Evolutionary conservation across 2,329 filamentous ascomycete species (phyloP).

Genomic region (Pseudopithomyces chartarum): DNA sequence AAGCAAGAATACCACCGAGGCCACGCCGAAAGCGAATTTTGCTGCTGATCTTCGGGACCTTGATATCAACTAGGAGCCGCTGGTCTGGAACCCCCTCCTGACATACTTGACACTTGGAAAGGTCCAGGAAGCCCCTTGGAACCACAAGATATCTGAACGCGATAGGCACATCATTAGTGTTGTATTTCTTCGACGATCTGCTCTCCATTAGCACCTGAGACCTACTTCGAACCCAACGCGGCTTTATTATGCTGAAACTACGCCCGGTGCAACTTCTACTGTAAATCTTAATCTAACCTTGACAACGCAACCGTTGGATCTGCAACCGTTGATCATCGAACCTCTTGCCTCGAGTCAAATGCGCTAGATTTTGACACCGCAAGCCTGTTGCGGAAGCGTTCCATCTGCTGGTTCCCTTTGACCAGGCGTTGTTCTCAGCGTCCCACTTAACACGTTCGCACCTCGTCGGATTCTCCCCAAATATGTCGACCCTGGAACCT

Average conservation of each 20-base stretch:
- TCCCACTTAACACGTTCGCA: background rate
- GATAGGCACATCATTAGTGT: too few relatives aligned
- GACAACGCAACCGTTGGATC: background rate
- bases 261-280: background rate
- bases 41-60: background rate
- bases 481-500: conserved; percentile 38
- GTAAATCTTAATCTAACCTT: background rate
- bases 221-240: background rate
- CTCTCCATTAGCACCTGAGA: background rate
- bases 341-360: background rate
- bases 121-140: background rate
- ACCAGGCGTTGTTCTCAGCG: background rate
- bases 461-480: background rate
- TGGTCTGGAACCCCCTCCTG: background rate
- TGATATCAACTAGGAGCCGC: background rate
- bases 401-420: background rate
- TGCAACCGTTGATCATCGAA: background rate
- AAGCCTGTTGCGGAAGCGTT: background rate
- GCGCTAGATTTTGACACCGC: background rate
- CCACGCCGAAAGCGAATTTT: background rate
- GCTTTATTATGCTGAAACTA: background rate
- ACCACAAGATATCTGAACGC: too few relatives aligned
- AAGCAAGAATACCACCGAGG: background rate
- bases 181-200: background rate
- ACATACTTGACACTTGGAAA: background rate